phyloP scores from a whole-genome alignment of 2,329 filamentous ascomycete species.

The Ceratocystiopsis minuta region DNA sequence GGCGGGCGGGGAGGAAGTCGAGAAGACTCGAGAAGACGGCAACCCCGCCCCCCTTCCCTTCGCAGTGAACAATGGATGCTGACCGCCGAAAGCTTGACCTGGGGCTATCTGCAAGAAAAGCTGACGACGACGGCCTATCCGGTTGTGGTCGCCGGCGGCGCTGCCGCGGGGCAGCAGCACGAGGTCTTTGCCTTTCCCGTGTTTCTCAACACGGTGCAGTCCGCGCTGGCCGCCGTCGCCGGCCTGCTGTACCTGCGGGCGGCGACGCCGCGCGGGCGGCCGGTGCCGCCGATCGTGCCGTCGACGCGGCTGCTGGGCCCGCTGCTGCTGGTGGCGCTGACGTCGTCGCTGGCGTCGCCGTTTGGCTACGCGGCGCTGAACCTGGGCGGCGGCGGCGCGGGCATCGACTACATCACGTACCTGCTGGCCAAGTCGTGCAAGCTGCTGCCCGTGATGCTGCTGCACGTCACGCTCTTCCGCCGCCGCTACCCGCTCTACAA shows the following conservation, averaged over 20 bases:
- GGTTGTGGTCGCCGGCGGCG: slow-evolving; percentile 16
- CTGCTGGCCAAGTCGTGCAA: slow-evolving; percentile 97
- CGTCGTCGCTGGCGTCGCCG: slow-evolving; percentile 75
- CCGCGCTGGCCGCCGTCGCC: slow-evolving; percentile 65
- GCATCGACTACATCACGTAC: slow-evolving; percentile 97
- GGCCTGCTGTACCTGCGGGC: slow-evolving; percentile 64
- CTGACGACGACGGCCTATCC: slow-evolving; percentile 87
- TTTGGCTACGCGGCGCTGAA: slow-evolving; percentile 78
- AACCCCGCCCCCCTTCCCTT: no score
- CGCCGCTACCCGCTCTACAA: slow-evolving; percentile 87
- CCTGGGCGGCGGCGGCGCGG: slow-evolving; percentile 24
- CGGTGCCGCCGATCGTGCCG: slow-evolving; percentile 55
- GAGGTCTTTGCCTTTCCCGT: slow-evolving; percentile 86
- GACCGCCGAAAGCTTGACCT: slow-evolving; percentile 49
- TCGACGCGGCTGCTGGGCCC: slow-evolving; percentile 55
- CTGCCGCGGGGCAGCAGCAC: slow-evolving; percentile 26
- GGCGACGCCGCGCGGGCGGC: slow-evolving; percentile 35
- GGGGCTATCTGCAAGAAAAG: slow-evolving; percentile 92
- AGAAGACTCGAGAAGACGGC: no score
- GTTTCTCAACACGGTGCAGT: slow-evolving; percentile 93
- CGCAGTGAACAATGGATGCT: not conserved
- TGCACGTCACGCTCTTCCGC: slow-evolving; percentile 83
- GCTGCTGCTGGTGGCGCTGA: slow-evolving; percentile 70
- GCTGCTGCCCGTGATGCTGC: slow-evolving; percentile 92
- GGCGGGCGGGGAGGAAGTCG: no score